Conservation (phyloP, 495 filamentous ascomycete species). For the Peziza echinospora region DNA sequence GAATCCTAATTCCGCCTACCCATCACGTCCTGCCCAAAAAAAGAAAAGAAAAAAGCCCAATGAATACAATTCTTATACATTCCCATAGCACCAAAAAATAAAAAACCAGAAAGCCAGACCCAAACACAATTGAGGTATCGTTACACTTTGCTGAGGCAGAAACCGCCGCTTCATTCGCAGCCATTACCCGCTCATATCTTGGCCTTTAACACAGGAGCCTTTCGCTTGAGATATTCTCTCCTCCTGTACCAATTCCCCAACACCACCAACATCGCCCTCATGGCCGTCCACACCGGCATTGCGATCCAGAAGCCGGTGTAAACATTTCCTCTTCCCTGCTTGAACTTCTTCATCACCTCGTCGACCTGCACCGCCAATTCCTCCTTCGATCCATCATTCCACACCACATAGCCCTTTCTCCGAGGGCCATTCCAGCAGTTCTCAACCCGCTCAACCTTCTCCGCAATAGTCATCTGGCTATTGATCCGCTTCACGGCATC, state of each 20-base stretch:
- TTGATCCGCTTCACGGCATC: constrained; percentile 65
- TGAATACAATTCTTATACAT: too few relatives aligned
- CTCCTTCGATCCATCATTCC: constrained; percentile 59
- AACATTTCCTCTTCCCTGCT: constrained; percentile 31
- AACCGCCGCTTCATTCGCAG: too few relatives aligned
- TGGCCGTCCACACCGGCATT: constrained; percentile 43
- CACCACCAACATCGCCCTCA: constrained; percentile 41
- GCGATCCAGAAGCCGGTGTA: constrained; percentile 48
- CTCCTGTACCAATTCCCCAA: constrained; percentile 32
- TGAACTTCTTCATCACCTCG: constrained; percentile 39
- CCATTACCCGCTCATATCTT: not conserved
- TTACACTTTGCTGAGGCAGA: too few relatives aligned
- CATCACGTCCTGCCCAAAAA: too few relatives aligned
- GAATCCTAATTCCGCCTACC: too few relatives aligned
- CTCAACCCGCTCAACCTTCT: constrained; percentile 49
- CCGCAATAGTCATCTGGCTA: constrained; percentile 63
- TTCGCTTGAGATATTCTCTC: not conserved
- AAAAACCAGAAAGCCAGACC: too few relatives aligned
- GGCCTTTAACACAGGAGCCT: not conserved
- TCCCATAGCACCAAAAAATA: too few relatives aligned
- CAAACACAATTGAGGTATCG: too few relatives aligned
- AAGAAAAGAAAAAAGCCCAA: too few relatives aligned
- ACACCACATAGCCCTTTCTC: constrained; percentile 49
- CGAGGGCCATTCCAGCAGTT: constrained; percentile 17
- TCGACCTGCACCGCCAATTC: constrained; percentile 43